Evolutionary conservation across 768 basidiomycete species (phyloP).

Genomic region (Cantharellus cinnabarinus): DNA sequence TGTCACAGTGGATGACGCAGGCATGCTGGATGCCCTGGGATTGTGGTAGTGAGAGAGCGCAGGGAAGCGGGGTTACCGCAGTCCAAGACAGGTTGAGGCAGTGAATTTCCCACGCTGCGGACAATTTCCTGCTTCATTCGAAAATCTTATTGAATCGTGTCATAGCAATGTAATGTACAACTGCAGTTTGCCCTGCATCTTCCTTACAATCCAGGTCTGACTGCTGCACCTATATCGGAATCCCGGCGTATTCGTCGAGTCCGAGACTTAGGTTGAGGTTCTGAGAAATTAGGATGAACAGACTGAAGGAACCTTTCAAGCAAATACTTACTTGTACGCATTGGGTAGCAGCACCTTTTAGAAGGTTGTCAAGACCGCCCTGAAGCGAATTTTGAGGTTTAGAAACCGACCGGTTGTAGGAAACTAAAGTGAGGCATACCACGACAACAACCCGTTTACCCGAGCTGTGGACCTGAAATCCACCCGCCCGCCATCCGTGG

Average conservation of each 20-base stretch:
- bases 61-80: too few relatives aligned
- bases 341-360: constrained; percentile 99
- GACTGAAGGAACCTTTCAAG: constrained; percentile 13
- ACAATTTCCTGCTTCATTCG: too few relatives aligned
- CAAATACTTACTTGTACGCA: constrained; percentile 28
- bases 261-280: constrained; percentile 83
- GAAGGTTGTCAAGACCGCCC: constrained; percentile 89
- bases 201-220: too few relatives aligned
- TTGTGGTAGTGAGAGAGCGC: too few relatives aligned
- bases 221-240: constrained; percentile 21
- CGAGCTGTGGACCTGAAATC: constrained; percentile 78
- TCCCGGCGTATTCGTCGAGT: constrained; percentile 67
- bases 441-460: constrained; percentile 89
- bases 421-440: constrained; percentile 25
- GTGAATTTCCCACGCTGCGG: too few relatives aligned
- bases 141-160: too few relatives aligned
- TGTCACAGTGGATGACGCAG: constrained; percentile 46
- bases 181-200: too few relatives aligned
- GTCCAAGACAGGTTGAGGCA: too few relatives aligned
- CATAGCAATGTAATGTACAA: too few relatives aligned
- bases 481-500: constrained; percentile 83
- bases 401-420: neutral
- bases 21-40: constrained; percentile 27
- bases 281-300: constrained; percentile 19
- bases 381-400: constrained; percentile 13